Evolutionary conservation across 345 rosid species (phyloP), one percentile per base, ranked within the genome.

Genomic region (Carallia pectinifolia): DNA sequence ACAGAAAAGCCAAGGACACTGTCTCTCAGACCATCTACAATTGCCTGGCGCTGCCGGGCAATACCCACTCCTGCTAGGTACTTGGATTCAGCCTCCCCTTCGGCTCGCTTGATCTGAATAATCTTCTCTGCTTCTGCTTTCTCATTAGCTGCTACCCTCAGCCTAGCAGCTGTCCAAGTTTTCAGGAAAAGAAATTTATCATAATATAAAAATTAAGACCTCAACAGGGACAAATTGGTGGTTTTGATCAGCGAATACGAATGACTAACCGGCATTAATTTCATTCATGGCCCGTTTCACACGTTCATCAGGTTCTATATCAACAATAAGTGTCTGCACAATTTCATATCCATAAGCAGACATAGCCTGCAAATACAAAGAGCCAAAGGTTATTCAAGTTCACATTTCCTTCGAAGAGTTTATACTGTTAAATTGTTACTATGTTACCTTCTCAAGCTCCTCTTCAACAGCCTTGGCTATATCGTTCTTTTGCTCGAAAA

Each of bases 1-100:
- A 19, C 58, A 2, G 58, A 54, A 12, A 54, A 19, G 58, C 58
- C 29, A 54, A 54, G 29, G 4, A n/a, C 58, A n/a, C 12, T n/a
- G 29, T 19, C 74, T 10, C 74, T 75, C 17, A 52, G 69, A 7
- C 78, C 74, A 65, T 69, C 78, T 2, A 75, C 74, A 7, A 75
- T 75, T 3, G 74, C 78, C 66, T 75, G 78, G 48, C 69, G 73
- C 61, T 75, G 70, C 17, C 74, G 55, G 4, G 74, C 78, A 7
- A 64, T 75, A 15, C 70, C 70, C 4, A 55, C 38, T 50, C 78
- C 73, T 1, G 78, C 58, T 2, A 64, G 66, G 58, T 55, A 69
- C 64, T 75, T 75, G 27, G 74, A 36, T n/a, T 74, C 77, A 1
- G 72, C 72, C 13, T 74, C 77, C 1, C 68, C 72, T 6, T 67